phyloP scores from a whole-genome alignment of 2,329 filamentous ascomycete species.

The Penicillium sp. region DNA sequence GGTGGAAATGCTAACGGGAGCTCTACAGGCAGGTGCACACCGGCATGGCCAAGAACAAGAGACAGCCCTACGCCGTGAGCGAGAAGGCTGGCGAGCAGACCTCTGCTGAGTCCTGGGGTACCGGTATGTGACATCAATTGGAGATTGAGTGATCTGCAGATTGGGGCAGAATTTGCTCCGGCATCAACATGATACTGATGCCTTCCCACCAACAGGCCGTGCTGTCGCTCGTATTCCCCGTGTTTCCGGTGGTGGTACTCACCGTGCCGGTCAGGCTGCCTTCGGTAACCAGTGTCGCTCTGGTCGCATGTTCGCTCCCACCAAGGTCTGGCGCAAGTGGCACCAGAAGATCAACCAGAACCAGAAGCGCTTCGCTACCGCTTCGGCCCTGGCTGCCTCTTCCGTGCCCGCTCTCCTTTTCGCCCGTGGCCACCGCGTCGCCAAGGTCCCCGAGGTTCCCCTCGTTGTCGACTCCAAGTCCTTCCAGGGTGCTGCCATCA shows the following conservation, averaged over 20 bases:
- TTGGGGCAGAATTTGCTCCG: background rate
- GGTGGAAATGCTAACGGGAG: constrained; percentile 32
- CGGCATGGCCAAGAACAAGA: constrained; percentile 99
- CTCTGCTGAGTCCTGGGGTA: constrained; percentile 99
- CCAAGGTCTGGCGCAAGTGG: constrained; percentile 99
- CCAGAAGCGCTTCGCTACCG: constrained; percentile 97
- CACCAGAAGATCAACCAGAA: constrained; percentile 99
- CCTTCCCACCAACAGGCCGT: constrained; percentile 73
- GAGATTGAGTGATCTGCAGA: constrained; percentile 3
- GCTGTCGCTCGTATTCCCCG: constrained; percentile 99
- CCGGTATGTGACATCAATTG: constrained; percentile 61
- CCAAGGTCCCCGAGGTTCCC: constrained; percentile 87
- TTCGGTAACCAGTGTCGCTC: constrained; percentile 99
- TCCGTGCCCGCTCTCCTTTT: constrained; percentile 90
- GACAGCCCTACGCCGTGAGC: constrained; percentile 98
- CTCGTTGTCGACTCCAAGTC: constrained; percentile 89
- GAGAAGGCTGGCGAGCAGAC: constrained; percentile 99
- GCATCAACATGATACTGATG: background rate
- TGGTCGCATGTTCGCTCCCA: constrained; percentile 99
- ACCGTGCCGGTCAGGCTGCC: constrained; percentile 98
- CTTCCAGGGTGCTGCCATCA: constrained; percentile 70
- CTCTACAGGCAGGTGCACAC: constrained; percentile 69
- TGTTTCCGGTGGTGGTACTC: constrained; percentile 99
- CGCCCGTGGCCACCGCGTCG: constrained; percentile 94
- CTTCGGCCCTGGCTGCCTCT: constrained; percentile 93